Base-by-base conservation (phyloP, 768 basidiomycete species). In the Tylopilus cervinicoccineus region DNA sequence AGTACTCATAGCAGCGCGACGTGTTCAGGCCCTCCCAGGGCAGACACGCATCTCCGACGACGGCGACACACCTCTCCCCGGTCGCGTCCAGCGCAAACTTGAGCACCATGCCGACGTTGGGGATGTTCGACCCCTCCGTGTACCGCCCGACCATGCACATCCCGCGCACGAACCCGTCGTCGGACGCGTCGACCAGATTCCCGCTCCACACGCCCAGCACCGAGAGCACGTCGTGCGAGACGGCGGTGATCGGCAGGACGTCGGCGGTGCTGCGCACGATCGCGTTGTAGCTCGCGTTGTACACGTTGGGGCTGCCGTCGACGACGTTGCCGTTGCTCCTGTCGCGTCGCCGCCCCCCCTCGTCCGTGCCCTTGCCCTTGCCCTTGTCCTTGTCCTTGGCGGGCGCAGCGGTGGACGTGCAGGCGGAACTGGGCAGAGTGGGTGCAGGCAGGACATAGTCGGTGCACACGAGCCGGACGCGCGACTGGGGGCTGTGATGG, bases 21-120 rank as follows among this genome's bases (percentile, higher is more conserved):
- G 42, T 24, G 13, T 60, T 20, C 9, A 53, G 28, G 9, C 10
- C 45, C 6, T 0, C 31, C 51, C 48, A 50, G 31, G 48, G 48
- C 5, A 48, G 48, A 14, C 13, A 61, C 6, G 43, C 26, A n/a
- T 51, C 54, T 6, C 58, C 52, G 27, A 63, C 48, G 22, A 34
- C 43, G 22, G 45, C 37, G 2, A 50, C 31, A n/a, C 53, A 58
- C 11, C 16, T 40, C 2, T 45, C 48, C 4, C 50, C 58, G 8
- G 50, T 54, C 12, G 61, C 61, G 5, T 63, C 60, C 24, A 63
- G 29, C 12, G 50, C 5, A 9, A 54, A 57, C 6, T 57, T 60
- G 50, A 54, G 26, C 3, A 51, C 31, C n/a, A 39, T 26, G 32
- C 14, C 46, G 6, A n/a, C 1, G 20, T 19, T 4, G 8, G 44